A percentile compares a stretch with the other conserved stretches of the same genome.
phyloP scores from a whole-genome alignment of 441 rosid genomes.

The Erodium moschatum region DNA sequence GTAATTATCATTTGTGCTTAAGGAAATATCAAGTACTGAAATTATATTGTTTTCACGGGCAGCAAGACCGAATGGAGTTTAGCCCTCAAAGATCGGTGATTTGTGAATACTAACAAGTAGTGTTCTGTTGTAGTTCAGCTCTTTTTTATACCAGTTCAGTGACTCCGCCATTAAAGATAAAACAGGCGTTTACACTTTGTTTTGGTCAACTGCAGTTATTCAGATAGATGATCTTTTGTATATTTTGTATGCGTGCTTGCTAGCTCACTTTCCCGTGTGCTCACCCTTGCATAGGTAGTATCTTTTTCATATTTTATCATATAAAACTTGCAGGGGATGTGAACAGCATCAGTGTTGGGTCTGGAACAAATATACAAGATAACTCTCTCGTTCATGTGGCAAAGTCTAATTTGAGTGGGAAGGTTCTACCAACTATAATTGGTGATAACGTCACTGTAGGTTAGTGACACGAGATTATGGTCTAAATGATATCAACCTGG shows the following conservation, averaged over 20 bases:
- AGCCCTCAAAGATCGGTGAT: neutral
- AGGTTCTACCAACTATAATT: conserved; percentile 69
- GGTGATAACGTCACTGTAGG: conserved; percentile 91
- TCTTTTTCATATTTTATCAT: neutral
- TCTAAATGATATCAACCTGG: neutral
- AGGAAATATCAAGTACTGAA: neutral
- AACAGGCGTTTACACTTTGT: neutral
- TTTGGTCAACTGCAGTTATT: neutral
- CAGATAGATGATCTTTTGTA: neutral
- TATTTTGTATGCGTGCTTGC: neutral
- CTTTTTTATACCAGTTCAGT: neutral
- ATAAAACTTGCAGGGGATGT: conserved; percentile 53
- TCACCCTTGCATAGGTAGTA: neutral
- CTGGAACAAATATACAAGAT: conserved; percentile 92
- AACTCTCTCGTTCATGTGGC: conserved; percentile 28
- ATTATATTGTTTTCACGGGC: neutral
- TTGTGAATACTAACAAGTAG: neutral
- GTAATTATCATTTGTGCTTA: neutral
- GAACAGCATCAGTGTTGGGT: conserved; percentile 69
- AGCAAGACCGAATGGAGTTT: neutral
- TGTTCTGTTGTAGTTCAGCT: neutral
- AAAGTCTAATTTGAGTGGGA: conserved; percentile 84
- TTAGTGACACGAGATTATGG: conserved; percentile 27
- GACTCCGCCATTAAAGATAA: neutral
- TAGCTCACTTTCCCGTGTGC: neutral